Percentiles rank a stretch among this genome's conserved stretches.
Conservation (phyloP, 164 flowering plant genomes). For the Buxus sempervirens region DNA sequence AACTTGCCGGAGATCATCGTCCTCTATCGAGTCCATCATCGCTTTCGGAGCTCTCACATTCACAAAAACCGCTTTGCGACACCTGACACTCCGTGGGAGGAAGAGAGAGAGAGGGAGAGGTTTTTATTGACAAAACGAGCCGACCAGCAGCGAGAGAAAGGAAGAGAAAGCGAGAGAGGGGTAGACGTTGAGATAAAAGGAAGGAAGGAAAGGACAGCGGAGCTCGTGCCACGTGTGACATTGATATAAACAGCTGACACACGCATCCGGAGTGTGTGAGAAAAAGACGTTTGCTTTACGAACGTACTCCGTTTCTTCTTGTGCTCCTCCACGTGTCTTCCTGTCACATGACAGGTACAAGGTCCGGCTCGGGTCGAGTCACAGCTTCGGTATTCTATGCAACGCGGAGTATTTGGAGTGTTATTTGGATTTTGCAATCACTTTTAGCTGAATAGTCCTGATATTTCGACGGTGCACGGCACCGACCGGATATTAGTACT, state of each 20-base stretch:
- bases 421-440: too few species aligned
- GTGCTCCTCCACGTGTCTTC: background rate
- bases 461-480: too few species aligned
- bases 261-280: background rate
- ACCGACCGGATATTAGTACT: too few species aligned
- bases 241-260: background rate
- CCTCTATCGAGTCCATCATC: slow-evolving; percentile 10
- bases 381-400: background rate
- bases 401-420: background rate
- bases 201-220: slow-evolving; percentile 2
- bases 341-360: background rate
- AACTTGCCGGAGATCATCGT: slow-evolving; percentile 26
- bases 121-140: background rate
- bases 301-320: background rate
- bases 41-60: background rate
- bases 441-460: too few species aligned
- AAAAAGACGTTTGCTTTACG: background rate
- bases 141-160: background rate
- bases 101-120: slow-evolving; percentile 2
- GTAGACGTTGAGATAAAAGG: slow-evolving; percentile 3
- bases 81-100: background rate
- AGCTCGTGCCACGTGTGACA: slow-evolving; percentile 29
- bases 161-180: too few species aligned
- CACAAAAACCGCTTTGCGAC: background rate
- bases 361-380: background rate